Evolutionary conservation across 495 filamentous ascomycete species (phyloP), one percentile per base, ranked within the genome.

Genomic region (Daldinia childiae): DNA sequence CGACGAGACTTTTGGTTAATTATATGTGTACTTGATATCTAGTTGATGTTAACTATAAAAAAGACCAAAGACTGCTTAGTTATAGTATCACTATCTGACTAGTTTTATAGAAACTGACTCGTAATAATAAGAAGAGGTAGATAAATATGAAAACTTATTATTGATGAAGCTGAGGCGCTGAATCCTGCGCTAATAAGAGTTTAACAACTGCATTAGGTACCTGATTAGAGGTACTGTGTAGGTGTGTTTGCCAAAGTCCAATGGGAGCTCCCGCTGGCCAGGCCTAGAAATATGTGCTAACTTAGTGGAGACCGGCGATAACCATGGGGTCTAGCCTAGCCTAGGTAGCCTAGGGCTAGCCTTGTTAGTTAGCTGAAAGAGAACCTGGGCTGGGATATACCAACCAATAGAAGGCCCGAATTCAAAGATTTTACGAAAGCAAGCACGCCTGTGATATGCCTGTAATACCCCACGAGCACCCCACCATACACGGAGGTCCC

Each of bases 251-350:
- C 17, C 38, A 55, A 54, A 72, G 56, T 50, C 69, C 69, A 67
- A 61, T 72, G 64, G 64, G 64, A 73, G 61, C 57, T 68, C 71
- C 71, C 62, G 71, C 68, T 67, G 51, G 30, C 57, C 29, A 73
- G 65, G 64, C 64, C 51, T 72, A 38, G 57, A 73, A 68, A 54
- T 66, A 73, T 69, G 62, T 73, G 65, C 62, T 58, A 36, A 65
- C 34, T 43, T n/a, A 61, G 60, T 68, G 69, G 64, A 45, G 38
- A 56, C 29, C 64, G 65, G 70, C 65, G 69, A 72, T 68, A 72
- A 64, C 39, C 41, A 63, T 34, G 58, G n/a, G 27, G 51, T 50
- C 57, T 15, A 58, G 62, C 19, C 62, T 58, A 62, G 58, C n/a
- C n/a, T n/a, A n/a, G n/a, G n/a, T 15, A 58, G 62, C 19, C 62